Base-by-base conservation (phyloP, 2,329 filamentous ascomycete species). In the Knoxdaviesia capensis region DNA sequence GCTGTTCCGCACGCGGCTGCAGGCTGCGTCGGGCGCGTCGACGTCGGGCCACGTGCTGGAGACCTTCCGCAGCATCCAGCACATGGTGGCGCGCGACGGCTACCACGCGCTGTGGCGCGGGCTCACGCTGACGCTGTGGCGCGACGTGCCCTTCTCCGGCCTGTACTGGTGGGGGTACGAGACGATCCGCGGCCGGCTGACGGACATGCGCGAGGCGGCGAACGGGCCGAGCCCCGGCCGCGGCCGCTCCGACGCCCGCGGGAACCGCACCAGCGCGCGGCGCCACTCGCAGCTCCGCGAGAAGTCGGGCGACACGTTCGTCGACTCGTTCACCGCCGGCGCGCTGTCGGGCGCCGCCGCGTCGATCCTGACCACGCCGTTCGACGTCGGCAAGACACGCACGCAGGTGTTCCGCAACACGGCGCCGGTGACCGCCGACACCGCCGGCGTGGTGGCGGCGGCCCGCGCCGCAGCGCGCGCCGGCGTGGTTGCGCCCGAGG, bases 131-230 rank as follows among this genome's bases (percentile, higher is more conserved):
- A 96, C 88, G 0, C 70, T 98, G 44, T 98, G 90, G 90, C 73
- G 90, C 48, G 90, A 98, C 54, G 90, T 96, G 0, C 90, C 90
- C 0, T 98, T 98, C 54, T 96, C 88, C 1, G 90, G 82, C 4
- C 71, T 98, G 38, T 98, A 98, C 63, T 98, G 90, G 90, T 92
- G 82, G 77, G 88, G 90, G 8, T 98, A 98, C 56, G 90, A 98
- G 62, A 76, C 73, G 11, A 77, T 88, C 43, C 76, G 86, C 42
- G 74, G 77, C 29, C 62, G 64, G 41, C 60, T 96, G 44, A 80
- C 77, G 1, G 77, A 87, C 50, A 60, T 74, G 40, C 41, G 40
- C 11, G 44, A 42, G 31, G 66, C 1, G 60, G 20, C 20, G 20
- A 20, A 20, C 20, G 62, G 34, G 51, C 54, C 1, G 44, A 65